phyloP scores from a whole-genome alignment of 129 eudicot genomes.

The Ambrosia artemisiifolia region DNA sequence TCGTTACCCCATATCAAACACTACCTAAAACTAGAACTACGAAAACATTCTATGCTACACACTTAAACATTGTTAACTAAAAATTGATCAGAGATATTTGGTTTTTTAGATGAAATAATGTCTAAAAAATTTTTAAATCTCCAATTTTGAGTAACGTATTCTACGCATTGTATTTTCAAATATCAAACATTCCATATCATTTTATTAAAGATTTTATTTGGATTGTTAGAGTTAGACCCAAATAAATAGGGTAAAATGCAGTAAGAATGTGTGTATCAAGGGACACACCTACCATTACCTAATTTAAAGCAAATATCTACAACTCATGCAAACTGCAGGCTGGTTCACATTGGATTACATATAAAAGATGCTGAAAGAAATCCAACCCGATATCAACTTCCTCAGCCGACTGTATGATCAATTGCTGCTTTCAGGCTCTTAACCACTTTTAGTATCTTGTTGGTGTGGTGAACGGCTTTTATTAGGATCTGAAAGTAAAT shows the following conservation, averaged over 20 bases:
- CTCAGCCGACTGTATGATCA: background rate
- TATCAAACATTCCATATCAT: too few species aligned
- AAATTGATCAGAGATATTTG: too few species aligned
- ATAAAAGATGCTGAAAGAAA: constrained; percentile 6
- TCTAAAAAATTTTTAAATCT: too few species aligned
- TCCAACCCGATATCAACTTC: background rate
- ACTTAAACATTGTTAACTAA: too few species aligned
- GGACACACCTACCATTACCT: constrained; percentile 15
- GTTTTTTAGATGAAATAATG: too few species aligned
- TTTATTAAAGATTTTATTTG: too few species aligned
- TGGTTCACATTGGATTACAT: background rate
- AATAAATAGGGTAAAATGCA: background rate
- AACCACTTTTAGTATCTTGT: constrained; percentile 12
- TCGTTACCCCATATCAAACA: too few species aligned
- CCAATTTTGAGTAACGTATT: too few species aligned
- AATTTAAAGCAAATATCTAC: constrained; percentile 26
- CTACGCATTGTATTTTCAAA: background rate
- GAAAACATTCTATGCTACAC: too few species aligned
- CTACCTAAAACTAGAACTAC: too few species aligned
- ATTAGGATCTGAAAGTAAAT: background rate
- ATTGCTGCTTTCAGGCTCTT: constrained; percentile 10
- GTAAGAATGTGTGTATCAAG: constrained; percentile 2
- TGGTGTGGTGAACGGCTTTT: constrained; percentile 22
- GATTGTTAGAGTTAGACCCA: too few species aligned
- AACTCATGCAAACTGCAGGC: constrained; percentile 25